These are phyloP conservation scores for Myriosclerotinia scirpicola DNA, from an alignment of 2,329 filamentous ascomycete species.

Conservation along the genomic window DNA sequence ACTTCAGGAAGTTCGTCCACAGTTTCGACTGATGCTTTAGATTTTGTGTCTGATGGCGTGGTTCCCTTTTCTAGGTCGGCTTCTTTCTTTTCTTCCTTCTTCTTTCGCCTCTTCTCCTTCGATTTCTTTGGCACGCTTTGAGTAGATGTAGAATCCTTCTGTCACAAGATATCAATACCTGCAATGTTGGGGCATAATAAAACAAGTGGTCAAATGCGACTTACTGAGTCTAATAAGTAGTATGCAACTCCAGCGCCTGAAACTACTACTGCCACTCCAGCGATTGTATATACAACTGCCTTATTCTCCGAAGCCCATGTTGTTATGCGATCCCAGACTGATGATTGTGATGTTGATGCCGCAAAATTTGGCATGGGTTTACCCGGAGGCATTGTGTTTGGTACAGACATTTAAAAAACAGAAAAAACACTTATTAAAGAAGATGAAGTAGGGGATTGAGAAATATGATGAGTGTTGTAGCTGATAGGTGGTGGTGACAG, in stretches of 20 bases:
- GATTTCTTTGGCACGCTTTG: conserved; percentile 63
- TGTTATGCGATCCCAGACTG: conserved; percentile 78
- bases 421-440: conserved; percentile 33
- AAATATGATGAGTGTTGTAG: conserved; percentile 30
- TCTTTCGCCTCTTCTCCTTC: conserved; percentile 84
- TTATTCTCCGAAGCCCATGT: conserved; percentile 96
- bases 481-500: conserved; percentile 28
- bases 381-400: conserved; percentile 34
- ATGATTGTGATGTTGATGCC: conserved; percentile 39
- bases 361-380: conserved; percentile 38
- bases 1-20: conserved; percentile 70
- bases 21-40: conserved; percentile 55
- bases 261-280: conserved; percentile 87
- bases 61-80: conserved; percentile 68
- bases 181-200: conserved; percentile 4
- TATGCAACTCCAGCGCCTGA: conserved; percentile 91
- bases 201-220: conserved; percentile 34
- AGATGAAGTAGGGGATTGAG: conserved; percentile 25
- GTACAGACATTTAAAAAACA: conserved; percentile 35
- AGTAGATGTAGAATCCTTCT: conserved; percentile 36
- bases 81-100: conserved; percentile 73
- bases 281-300: conserved; percentile 91
- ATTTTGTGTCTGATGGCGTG: conserved; percentile 43
- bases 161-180: conserved; percentile 28
- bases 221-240: conserved; percentile 69